Conservation (phyloP, 2,329 filamentous ascomycete genomes). For the Dryadomyces quercivorus region DNA sequence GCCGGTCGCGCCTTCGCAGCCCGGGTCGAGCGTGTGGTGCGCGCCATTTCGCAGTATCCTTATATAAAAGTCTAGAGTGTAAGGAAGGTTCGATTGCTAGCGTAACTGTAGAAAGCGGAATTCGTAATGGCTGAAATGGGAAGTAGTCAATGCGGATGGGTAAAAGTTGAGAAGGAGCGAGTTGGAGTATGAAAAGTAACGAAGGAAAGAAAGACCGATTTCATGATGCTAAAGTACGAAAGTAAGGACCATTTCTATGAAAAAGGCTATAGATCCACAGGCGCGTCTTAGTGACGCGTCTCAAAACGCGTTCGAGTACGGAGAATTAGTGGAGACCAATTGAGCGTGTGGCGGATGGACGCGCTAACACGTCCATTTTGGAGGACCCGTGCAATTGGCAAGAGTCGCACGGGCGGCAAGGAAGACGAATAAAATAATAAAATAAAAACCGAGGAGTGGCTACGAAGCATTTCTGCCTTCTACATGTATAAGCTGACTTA, state of each 20-base stretch:
- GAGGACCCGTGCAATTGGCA: not conserved
- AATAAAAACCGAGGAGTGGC: too few species aligned
- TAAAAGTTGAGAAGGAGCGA: not conserved
- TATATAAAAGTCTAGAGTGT: not conserved
- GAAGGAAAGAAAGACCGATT: not conserved
- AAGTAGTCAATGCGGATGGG: not conserved
- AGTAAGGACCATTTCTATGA: not conserved
- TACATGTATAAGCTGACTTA: not conserved
- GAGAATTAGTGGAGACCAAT: not conserved
- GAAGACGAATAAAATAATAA: not conserved
- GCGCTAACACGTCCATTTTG: not conserved
- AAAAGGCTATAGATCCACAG: not conserved
- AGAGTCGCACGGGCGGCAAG: not conserved
- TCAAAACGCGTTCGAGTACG: not conserved
- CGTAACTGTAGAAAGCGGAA: not conserved
- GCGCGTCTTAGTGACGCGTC: not conserved
- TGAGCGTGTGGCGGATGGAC: not conserved
- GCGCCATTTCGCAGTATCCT: conserved; percentile 3
- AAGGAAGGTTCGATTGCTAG: not conserved
- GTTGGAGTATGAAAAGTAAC: not conserved
- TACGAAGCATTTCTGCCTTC: not conserved
- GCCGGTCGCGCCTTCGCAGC: conserved; percentile 3
- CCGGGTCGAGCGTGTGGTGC: conserved; percentile 7
- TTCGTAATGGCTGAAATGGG: not conserved
- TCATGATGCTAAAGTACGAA: not conserved